Conservation (phyloP, 345 rosid genomes). For the Brassica carinata region DNA sequence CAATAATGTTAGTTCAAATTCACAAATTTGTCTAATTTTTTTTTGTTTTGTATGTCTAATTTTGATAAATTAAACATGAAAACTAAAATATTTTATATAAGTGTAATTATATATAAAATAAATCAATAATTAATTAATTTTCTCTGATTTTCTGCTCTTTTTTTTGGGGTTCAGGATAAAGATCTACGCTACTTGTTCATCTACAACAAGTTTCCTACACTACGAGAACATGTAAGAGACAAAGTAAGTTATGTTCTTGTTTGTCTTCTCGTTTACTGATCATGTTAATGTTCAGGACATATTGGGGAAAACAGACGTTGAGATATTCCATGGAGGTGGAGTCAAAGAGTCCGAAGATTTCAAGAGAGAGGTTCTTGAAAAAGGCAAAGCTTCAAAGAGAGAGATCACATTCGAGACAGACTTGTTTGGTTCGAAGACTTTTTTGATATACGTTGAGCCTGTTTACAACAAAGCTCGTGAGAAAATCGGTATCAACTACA, state of each 20-base stretch:
- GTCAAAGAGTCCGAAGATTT: constrained; percentile 95
- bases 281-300: constrained; percentile 57
- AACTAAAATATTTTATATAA: too few species aligned
- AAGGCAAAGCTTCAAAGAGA: constrained; percentile 85
- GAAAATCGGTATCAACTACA: constrained; percentile 87
- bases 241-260: too few species aligned
- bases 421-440: constrained; percentile 82
- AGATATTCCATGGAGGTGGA: constrained; percentile 86
- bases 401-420: constrained; percentile 90
- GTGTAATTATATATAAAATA: too few species aligned
- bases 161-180: constrained; percentile 64
- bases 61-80: too few species aligned
- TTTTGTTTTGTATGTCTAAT: too few species aligned
- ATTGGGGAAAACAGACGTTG: constrained; percentile 85
- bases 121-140: background rate
- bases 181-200: constrained; percentile 88
- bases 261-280: background rate
- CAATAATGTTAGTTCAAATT: too few species aligned
- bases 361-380: constrained; percentile 89
- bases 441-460: constrained; percentile 87
- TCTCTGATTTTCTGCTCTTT: constrained; percentile 1
- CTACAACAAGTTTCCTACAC: constrained; percentile 84
- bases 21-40: too few species aligned
- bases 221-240: constrained; percentile 67
- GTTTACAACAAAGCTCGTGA: constrained; percentile 85